Base-by-base conservation (phyloP, 2,329 filamentous ascomycete species). In the Aphanoascus verrucosus region DNA sequence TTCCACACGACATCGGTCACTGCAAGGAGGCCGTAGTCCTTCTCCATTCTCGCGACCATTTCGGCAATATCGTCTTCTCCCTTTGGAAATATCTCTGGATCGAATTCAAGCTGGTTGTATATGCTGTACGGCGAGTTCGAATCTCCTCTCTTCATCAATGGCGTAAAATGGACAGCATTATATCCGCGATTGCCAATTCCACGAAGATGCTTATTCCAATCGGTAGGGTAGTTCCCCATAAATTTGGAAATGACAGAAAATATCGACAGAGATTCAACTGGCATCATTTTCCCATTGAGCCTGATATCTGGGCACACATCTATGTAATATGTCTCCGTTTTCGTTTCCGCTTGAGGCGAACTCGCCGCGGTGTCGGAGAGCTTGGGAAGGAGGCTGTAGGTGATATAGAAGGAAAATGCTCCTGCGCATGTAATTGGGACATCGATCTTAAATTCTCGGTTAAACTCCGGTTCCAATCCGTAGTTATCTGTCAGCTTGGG, bases 81-180 rank as follows among this genome's bases (percentile, higher is more conserved):
- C 47, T 81, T 81, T 1, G 89, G 88, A 63, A 98, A 98, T 63
- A 84, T 81, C 7, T 74, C 73, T 4, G 84, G 79, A 66, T 98
- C 94, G 76, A 94, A 98, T 43, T 78, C 77, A 19, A 94, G 77
- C 72, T 98, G 94, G 64, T 98, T 87, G 67, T 86, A 95, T 62
- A 98, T 81, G 68, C 93, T 98, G 75, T 97, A 98, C 0, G 93
- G 93, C 1, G 93, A 98, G 66, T 98, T 95, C 50, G 93, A 98
- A 43, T 77, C 78, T 54, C 93, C 93, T 56, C 93, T 83, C 55
- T 85, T 78, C 77, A 94, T 93, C 60, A 98, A 75, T 8, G 93
- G 93, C 1, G 93, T 96, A 69, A 98, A 98, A 69, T 98, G 93
- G 56, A 98, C 83, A 89, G 97, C 96, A 72, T 98, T 98, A 77